These are phyloP conservation scores for Leishmania tropica DNA, from an alignment of 208 protist species.

Conservation along the genomic window DNA sequence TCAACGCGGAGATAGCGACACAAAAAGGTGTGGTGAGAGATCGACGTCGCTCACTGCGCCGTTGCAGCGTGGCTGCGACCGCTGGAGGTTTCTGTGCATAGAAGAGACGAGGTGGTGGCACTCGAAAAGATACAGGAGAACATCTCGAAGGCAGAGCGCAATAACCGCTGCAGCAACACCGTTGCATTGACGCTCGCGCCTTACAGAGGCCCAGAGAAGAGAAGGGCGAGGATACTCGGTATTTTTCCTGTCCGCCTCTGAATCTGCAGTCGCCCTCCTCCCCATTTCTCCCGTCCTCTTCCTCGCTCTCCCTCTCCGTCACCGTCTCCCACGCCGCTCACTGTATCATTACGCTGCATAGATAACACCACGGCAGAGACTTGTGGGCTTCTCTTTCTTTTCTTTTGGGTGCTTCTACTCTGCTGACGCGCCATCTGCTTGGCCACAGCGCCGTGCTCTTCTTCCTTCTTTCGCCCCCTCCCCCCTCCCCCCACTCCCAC, in stretches of 20 bases:
- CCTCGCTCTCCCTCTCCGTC: background rate
- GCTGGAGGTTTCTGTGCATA: background rate
- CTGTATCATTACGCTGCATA: constrained; percentile 1
- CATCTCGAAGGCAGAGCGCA: background rate
- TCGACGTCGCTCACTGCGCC: background rate
- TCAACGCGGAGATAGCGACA: background rate
- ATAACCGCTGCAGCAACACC: background rate
- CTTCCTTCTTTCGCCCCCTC: background rate
- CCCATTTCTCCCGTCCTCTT: background rate
- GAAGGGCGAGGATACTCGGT: background rate
- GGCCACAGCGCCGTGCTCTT: background rate
- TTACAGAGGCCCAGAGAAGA: background rate
- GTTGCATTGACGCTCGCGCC: background rate
- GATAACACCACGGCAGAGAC: constrained; percentile 1
- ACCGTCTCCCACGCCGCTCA: background rate
- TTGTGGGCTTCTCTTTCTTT: background rate
- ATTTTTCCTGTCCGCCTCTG: background rate
- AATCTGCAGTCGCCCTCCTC: background rate
- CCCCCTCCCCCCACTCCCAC: no score
- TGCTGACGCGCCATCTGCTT: background rate
- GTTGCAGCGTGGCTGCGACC: background rate
- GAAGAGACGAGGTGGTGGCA: background rate
- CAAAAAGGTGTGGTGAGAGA: background rate
- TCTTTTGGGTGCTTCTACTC: background rate
- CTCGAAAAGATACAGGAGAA: background rate